Conservation (phyloP, 1,139 yeast species). For the Zygoascus hellenicus region DNA sequence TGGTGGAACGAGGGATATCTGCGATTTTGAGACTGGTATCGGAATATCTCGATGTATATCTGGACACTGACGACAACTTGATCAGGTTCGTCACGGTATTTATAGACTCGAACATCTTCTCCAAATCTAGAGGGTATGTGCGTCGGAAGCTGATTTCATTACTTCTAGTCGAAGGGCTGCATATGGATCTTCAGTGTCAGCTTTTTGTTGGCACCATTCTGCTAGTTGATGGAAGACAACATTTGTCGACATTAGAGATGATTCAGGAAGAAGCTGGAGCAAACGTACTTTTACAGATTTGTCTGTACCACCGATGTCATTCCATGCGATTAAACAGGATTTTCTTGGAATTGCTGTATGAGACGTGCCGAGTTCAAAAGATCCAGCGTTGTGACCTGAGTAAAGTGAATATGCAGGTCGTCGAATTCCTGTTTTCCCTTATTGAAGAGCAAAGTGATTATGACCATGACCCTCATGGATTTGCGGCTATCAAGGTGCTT, state of each 20-base stretch:
- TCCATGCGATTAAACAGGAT: constrained; percentile 33
- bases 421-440: constrained; percentile 48
- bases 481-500: constrained; percentile 66
- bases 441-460: constrained; percentile 47
- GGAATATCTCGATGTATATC: constrained; percentile 24
- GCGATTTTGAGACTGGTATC: constrained; percentile 29
- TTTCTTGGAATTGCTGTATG: constrained; percentile 49
- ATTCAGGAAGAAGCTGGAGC: constrained; percentile 50
- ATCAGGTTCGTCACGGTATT: constrained; percentile 29
- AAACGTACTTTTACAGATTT: constrained; percentile 37
- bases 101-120: constrained; percentile 29
- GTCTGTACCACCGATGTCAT: constrained; percentile 30
- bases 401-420: constrained; percentile 47
- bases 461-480: constrained; percentile 56
- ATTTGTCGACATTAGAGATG: constrained; percentile 40
- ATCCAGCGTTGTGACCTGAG: constrained; percentile 41
- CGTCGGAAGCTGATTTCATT: constrained; percentile 30
- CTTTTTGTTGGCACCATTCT: constrained; percentile 46
- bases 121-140: constrained; percentile 29
- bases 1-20: constrained; percentile 24
- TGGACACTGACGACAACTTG: constrained; percentile 30
- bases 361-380: constrained; percentile 47
- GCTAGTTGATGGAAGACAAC: constrained; percentile 42
- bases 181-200: constrained; percentile 21
- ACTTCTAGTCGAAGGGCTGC: constrained; percentile 23